phyloP scores from a whole-genome alignment of 495 filamentous ascomycete genomes.

The Penicillium riverlandense region DNA sequence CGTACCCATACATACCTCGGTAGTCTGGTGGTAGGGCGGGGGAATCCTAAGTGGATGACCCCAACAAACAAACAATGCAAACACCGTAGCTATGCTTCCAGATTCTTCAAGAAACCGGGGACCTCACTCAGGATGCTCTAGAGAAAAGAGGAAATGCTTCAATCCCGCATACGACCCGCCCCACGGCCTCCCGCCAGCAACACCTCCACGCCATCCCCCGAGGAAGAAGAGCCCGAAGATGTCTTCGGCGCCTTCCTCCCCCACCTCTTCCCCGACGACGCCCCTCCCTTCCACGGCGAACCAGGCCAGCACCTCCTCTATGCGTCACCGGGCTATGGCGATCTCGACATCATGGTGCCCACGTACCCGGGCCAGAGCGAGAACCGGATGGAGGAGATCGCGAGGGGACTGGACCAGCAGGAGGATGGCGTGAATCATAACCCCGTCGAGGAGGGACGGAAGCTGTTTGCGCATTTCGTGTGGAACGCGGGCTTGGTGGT shows the following conservation, averaged over 20 bases:
- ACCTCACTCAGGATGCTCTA: not conserved
- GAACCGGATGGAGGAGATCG: slow-evolving; percentile 12
- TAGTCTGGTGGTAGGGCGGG: too few species aligned
- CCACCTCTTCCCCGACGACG: slow-evolving; percentile 70
- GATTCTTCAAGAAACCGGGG: too few species aligned
- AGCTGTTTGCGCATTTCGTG: slow-evolving; percentile 73
- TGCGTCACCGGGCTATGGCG: slow-evolving; percentile 50
- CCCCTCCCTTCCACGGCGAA: slow-evolving; percentile 69
- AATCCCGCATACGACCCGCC: slow-evolving; percentile 25
- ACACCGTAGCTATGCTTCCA: not conserved
- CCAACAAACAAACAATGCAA: slow-evolving; percentile 3
- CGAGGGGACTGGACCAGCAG: slow-evolving; percentile 8
- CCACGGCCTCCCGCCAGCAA: slow-evolving; percentile 15
- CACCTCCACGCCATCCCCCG: slow-evolving; percentile 6
- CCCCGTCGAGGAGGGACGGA: slow-evolving; percentile 44
- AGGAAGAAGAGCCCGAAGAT: slow-evolving; percentile 48
- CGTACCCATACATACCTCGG: too few species aligned
- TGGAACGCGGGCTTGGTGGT: slow-evolving; percentile 78
- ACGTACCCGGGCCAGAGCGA: slow-evolving; percentile 26
- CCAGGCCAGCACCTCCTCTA: slow-evolving; percentile 60
- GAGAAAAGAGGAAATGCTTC: slow-evolving; percentile 15
- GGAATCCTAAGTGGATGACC: not conserved
- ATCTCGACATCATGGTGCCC: slow-evolving; percentile 38
- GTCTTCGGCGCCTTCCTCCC: slow-evolving; percentile 55
- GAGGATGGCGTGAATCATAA: slow-evolving; percentile 14